phyloP scores from a whole-genome alignment of 371 early-diverging fungal species.

The Mortierella sp. region DNA sequence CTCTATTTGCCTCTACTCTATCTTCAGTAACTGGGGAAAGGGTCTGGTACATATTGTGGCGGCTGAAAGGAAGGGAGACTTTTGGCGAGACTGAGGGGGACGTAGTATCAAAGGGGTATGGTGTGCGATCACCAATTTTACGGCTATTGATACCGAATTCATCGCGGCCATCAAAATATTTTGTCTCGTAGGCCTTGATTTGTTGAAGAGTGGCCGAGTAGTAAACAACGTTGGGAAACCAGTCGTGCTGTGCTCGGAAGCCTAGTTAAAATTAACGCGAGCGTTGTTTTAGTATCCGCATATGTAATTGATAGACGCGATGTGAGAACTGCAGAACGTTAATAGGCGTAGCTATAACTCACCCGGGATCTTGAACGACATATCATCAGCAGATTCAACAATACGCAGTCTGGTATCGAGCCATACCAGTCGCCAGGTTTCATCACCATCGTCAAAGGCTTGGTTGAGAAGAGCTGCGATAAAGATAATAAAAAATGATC shows the following conservation, averaged over 20 bases:
- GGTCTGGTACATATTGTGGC: too few relatives aligned
- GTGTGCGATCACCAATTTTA: too few relatives aligned
- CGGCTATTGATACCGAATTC: too few relatives aligned
- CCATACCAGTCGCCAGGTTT: constrained; percentile 25
- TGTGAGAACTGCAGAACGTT: not conserved
- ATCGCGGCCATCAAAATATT: not conserved
- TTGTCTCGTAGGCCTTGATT: not conserved
- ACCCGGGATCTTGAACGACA: constrained; percentile 19
- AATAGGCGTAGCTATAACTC: not conserved
- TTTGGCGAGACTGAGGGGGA: too few relatives aligned
- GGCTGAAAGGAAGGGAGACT: too few relatives aligned
- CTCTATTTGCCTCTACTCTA: too few relatives aligned
- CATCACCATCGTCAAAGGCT: constrained; percentile 28
- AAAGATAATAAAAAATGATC: not conserved
- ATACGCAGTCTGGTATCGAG: constrained; percentile 26
- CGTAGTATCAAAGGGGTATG: too few relatives aligned
- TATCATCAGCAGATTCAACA: constrained; percentile 31
- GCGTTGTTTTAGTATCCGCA: too few relatives aligned
- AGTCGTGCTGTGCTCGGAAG: not conserved
- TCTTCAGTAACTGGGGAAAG: too few relatives aligned
- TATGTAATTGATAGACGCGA: not conserved
- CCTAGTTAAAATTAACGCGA: too few relatives aligned
- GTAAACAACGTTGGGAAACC: constrained; percentile 13
- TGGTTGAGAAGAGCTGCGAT: constrained; percentile 22
- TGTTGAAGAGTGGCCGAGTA: constrained; percentile 11